Conservation (phyloP, 768 basidiomycete genomes). For the Phylloporus sp. region DNA sequence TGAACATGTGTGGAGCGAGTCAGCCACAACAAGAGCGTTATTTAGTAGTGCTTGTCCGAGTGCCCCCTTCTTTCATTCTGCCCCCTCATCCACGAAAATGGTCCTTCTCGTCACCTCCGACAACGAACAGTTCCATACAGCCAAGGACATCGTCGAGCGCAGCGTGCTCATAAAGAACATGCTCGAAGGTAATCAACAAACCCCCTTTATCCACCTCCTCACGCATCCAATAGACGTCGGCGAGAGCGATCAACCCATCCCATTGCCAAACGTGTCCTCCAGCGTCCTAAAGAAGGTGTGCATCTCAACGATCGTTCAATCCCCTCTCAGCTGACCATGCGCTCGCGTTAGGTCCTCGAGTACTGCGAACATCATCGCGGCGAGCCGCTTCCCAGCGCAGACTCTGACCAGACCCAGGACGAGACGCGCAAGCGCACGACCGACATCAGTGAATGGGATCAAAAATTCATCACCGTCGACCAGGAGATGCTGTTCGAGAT, state of each 20-base stretch:
- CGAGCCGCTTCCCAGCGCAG: constrained; percentile 88
- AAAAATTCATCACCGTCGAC: constrained; percentile 97
- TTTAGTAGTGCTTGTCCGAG: neutral
- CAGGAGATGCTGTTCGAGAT: constrained; percentile 99
- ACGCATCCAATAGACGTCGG: constrained; percentile 65
- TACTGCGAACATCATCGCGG: constrained; percentile 99
- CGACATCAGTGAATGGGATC: constrained; percentile 98
- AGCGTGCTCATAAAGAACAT: constrained; percentile 98
- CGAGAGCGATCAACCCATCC: constrained; percentile 91
- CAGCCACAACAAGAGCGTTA: constrained; percentile 14
- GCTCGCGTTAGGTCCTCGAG: constrained; percentile 74
- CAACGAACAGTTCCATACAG: constrained; percentile 89
- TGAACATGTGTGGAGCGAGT: constrained; percentile 8
- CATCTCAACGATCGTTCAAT: constrained; percentile 1
- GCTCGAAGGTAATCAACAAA: constrained; percentile 88
- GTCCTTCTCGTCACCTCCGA: constrained; percentile 91
- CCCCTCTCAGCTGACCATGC: neutral
- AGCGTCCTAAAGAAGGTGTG: constrained; percentile 87
- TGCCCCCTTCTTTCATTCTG: constrained; percentile 3
- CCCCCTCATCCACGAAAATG: constrained; percentile 43
- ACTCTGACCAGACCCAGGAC: constrained; percentile 77
- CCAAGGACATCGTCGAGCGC: constrained; percentile 92
- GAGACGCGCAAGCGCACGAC: constrained; percentile 98
- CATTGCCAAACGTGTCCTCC: constrained; percentile 89
- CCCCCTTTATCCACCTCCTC: constrained; percentile 1